Evolutionary conservation across 192 early-diverging fungal genomes (phyloP), one percentile per base, ranked within the genome.

Genomic region (Thoreauomyces humboldtii): DNA sequence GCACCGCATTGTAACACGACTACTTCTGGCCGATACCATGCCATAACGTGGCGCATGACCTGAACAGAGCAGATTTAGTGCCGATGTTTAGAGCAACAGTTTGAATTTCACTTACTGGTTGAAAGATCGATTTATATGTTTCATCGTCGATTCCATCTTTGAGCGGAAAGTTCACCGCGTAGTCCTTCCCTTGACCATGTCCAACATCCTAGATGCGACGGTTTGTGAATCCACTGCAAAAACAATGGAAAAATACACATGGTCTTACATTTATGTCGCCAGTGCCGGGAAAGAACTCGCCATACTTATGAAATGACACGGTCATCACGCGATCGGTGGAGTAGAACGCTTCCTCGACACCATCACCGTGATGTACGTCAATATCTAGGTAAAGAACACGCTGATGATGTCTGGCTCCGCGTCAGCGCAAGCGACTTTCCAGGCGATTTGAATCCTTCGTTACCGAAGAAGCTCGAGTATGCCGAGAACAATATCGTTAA

Each of bases 341-440:
- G 59, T 89, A 89, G 73, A 99, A 99, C 1, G 97, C 97, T 67
- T 92, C 90, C 75, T 98, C 91, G 25, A 99, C 97, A 27, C 95
- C 97, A 73, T 98, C 95, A 12, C 95, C 95, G 70, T 99, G 97
- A 71, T 99, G 97, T 59, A 94, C 82, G 67, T 99, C 97, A 56
- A 97, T 91, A 70, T 99, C 97, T 11, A 99, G 81, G 76, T 98
- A 98, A 31, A 99, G 81, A 0, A 99, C 92, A 25, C 90, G 83
- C 35, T 86, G 84, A 67, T 90, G 90, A 29, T 80, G 81, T 36
- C 79, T 85, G 56, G 72, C 22, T 50, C 47, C 12, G 47, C 22
- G 17, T 41, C 38, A 12, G n/a, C 27, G 50, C n/a, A 36, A 29
- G 67, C 38, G 22, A 12, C 61, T 3, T 7, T 7, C 11, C 32